Evolutionary conservation across 2,329 filamentous ascomycete species (phyloP), one percentile per base, ranked within the genome.

Genomic region (Aphanoascus verrucosus): DNA sequence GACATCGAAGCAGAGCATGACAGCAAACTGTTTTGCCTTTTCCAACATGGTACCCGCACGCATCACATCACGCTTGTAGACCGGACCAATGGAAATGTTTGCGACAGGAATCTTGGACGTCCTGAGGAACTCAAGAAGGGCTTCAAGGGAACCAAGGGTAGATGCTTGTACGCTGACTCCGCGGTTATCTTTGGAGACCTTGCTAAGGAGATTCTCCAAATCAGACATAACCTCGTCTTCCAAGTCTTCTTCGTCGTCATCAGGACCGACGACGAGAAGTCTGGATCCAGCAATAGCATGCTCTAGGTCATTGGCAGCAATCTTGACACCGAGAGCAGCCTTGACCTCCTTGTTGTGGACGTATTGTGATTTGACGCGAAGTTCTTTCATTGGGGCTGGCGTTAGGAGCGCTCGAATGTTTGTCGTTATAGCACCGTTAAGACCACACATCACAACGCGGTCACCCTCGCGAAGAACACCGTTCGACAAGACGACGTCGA

Each of bases 281-380:
- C 94, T 84, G 17, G 94, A 98, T 67, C 93, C 93, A 57, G 93
- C 93, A 69, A 98, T 97, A 61, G 94, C 93, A 57, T 88, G 85
- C 69, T 98, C 93, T 19, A 98, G 85, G 58, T 90, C 89, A 62
- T 95, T 94, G 43, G 91, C 93, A 58, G 89, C 89, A 67, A 98
- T 97, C 81, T 98, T 98, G 70, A 98, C 88, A 85, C 93, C 93
- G 65, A 98, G 81, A 7, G 93, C 89, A 17, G 94, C 93, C 78
- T 96, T 98, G 74, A 96, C 90, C 70, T 95, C 89, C 76, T 98
- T 97, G 77, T 98, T 96, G 77, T 98, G 94, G 31, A 98, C 91
- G 65, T 98, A 98, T 58, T 84, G 80, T 2, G 90, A 95, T 74
- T 97, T 97, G 64, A 98, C 81, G 69, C 94, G 89, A 59, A 98